phyloP scores from a whole-genome alignment of 345 rosid species.

The Eucalyptus fibrosa region DNA sequence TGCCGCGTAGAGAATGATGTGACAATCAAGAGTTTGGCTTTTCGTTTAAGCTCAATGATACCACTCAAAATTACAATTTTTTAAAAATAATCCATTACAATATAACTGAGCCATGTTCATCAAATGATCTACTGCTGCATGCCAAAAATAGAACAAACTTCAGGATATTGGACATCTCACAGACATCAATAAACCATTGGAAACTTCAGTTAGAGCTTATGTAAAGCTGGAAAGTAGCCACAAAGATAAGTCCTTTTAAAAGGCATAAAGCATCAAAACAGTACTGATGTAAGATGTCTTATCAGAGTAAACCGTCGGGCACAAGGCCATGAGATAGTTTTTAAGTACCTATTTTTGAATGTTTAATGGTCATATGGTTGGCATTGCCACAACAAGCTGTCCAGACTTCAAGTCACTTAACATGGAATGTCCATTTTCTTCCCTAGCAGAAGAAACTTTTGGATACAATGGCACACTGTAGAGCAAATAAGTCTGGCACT shows the following conservation, averaged over 20 bases:
- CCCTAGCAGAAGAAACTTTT: neutral
- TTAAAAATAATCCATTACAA: neutral
- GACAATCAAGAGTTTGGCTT: neutral
- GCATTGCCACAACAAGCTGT: neutral
- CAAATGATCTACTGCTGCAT: neutral
- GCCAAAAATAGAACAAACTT: neutral
- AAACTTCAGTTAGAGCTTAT: neutral
- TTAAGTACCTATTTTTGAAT: neutral
- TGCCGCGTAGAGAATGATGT: neutral
- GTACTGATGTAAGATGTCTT: neutral
- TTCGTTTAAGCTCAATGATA: neutral
- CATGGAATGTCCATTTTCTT: neutral
- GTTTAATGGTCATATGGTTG: neutral
- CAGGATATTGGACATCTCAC: neutral
- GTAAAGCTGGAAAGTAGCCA: neutral
- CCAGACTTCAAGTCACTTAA: neutral
- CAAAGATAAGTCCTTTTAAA: neutral
- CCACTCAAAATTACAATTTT: neutral
- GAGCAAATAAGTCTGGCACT: neutral
- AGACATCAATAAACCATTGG: neutral
- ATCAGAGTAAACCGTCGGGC: neutral
- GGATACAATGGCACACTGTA: neutral
- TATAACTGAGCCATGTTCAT: neutral
- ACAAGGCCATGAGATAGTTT: neutral
- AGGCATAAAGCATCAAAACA: neutral